Evolutionary conservation across 208 protist species (phyloP).

Genomic region (Wallacemonas rigidus): DNA sequence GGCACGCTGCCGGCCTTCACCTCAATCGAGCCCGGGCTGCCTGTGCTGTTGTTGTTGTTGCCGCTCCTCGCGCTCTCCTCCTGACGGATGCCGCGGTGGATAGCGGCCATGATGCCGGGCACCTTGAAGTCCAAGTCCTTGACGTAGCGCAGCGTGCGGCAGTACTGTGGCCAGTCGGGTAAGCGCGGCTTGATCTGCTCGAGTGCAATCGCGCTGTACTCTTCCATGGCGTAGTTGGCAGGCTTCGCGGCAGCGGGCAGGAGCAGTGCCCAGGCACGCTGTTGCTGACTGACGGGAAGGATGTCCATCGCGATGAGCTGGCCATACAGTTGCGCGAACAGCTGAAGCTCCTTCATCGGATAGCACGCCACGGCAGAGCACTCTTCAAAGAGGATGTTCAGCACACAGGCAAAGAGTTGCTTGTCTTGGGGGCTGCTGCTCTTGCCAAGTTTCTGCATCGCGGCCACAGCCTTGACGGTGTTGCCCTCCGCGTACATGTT

Average conservation of each 20-base stretch:
- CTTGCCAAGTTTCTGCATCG: slow-evolving; percentile 65
- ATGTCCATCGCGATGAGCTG: slow-evolving; percentile 84
- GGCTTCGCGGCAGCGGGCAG: slow-evolving; percentile 93
- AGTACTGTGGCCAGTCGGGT: slow-evolving; percentile 96
- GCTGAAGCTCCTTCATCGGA: slow-evolving; percentile 79
- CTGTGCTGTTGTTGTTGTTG: slow-evolving; percentile 16
- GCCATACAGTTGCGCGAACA: slow-evolving; percentile 82
- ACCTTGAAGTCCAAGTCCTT: slow-evolving; percentile 88
- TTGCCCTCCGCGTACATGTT: slow-evolving; percentile 75
- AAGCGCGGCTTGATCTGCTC: slow-evolving; percentile 94
- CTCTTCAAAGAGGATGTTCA: slow-evolving; percentile 90
- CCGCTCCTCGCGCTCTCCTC: slow-evolving; percentile 45
- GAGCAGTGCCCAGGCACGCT: slow-evolving; percentile 81
- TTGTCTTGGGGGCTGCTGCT: slow-evolving; percentile 67
- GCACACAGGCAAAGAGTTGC: slow-evolving; percentile 85
- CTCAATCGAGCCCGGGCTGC: slow-evolving; percentile 26
- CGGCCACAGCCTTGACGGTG: slow-evolving; percentile 50
- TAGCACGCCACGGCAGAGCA: slow-evolving; percentile 67
- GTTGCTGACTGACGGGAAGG: slow-evolving; percentile 68
- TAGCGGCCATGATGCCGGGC: slow-evolving; percentile 88
- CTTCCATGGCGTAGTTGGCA: slow-evolving; percentile 88
- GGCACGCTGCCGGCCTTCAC: slow-evolving; percentile 28
- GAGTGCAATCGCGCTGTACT: slow-evolving; percentile 96
- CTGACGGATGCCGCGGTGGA: slow-evolving; percentile 81
- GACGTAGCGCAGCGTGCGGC: slow-evolving; percentile 77